Conservation (phyloP, 805 yeast genomes). For the Pichia manshurica region DNA sequence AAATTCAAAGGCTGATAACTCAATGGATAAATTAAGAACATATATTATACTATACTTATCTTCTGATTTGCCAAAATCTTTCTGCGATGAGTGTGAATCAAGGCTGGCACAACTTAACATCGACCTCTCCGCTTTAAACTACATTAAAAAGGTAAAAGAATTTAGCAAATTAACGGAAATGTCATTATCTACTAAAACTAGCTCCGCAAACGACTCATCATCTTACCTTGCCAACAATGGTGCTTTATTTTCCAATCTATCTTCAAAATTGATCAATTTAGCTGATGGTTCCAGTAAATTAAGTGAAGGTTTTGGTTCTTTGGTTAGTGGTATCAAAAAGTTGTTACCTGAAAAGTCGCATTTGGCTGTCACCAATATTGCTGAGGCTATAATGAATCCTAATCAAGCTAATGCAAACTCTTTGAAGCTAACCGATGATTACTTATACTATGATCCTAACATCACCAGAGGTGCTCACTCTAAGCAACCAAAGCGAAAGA, state of each 20-base stretch:
- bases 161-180: constrained; percentile 46
- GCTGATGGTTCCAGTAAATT: constrained; percentile 62
- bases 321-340: constrained; percentile 82
- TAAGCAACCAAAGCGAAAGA: constrained; percentile 78
- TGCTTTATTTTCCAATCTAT: constrained; percentile 65
- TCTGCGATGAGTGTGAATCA: constrained; percentile 54
- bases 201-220: constrained; percentile 24
- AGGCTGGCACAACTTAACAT: constrained; percentile 51
- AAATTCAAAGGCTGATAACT: constrained; percentile 47
- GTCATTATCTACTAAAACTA: constrained; percentile 29
- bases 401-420: constrained; percentile 52
- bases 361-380: constrained; percentile 83
- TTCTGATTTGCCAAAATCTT: constrained; percentile 43
- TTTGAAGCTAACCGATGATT: constrained; percentile 78
- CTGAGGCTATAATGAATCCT: constrained; percentile 90
- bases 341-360: constrained; percentile 82
- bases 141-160: constrained; percentile 79
- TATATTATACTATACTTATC: constrained; percentile 71
- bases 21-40: constrained; percentile 77
- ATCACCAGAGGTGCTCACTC: constrained; percentile 83
- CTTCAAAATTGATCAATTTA: constrained; percentile 72
- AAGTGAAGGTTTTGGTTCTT: constrained; percentile 83
- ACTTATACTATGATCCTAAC: constrained; percentile 84
- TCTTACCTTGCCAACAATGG: constrained; percentile 27
- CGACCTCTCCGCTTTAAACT: constrained; percentile 60